Percentiles rank a stretch among this genome's conserved stretches.
These are phyloP conservation scores for Gnaphalium uliginosum DNA, from an alignment of 129 eudicot genomes.

Conservation along the genomic window DNA sequence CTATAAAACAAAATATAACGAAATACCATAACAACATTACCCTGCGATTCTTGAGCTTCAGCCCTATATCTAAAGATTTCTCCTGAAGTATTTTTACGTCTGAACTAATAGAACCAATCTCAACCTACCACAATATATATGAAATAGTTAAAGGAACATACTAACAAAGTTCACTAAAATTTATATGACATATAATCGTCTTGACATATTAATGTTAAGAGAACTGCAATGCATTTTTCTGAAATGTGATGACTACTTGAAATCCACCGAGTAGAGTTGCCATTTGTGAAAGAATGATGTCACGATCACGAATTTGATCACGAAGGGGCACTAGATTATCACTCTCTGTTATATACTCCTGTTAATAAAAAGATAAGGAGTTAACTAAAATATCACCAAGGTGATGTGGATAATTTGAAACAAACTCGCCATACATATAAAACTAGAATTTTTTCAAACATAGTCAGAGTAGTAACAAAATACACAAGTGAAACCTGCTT, in stretches of 20 bases:
- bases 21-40: conserved; percentile 37
- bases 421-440: neutral
- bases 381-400: conserved; percentile 5
- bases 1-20: neutral
- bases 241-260: conserved; percentile 56
- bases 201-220: neutral
- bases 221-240: conserved; percentile 1
- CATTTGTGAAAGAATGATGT: conserved; percentile 86
- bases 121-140: conserved; percentile 51
- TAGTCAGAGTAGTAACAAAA: neutral
- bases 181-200: neutral
- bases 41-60: conserved; percentile 97
- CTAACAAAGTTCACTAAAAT: conserved; percentile 8
- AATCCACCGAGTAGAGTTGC: conserved; percentile 90
- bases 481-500: conserved; percentile 14
- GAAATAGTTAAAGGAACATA: conserved; percentile 10
- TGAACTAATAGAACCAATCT: conserved; percentile 94
- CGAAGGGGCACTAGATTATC: conserved; percentile 92
- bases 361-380: conserved; percentile 29
- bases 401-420: neutral
- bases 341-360: conserved; percentile 97
- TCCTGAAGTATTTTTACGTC: conserved; percentile 94
- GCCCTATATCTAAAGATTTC: conserved; percentile 97
- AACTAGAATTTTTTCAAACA: neutral
- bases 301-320: conserved; percentile 97